Evolutionary conservation across 2,329 filamentous ascomycete genomes (phyloP), one percentile per base, ranked within the genome.

Genomic region (Fusarium siculi): DNA sequence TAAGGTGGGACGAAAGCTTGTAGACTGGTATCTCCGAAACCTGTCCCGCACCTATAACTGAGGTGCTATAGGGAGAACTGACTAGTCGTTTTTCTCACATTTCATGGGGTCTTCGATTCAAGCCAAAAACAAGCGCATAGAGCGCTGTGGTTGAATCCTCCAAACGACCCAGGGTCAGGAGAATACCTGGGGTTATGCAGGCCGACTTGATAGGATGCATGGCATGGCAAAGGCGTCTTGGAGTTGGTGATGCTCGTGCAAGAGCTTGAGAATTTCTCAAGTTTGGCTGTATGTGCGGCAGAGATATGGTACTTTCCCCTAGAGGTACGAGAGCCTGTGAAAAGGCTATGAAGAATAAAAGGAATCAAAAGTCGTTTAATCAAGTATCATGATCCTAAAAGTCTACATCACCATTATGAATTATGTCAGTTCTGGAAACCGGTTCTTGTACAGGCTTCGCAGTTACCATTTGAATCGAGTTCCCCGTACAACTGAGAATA

Each of bases 21-120:
- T 99, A 75, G 96, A 99, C 85, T 99, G 96, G 96, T 99, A 99
- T 84, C 90, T 99, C 81, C 92, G 96, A 82, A 99, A 99, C 88
- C 88, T 99, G 80, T 93, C 95, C 69, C 92, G 96, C 82, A 97
- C 95, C 66, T 99, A 99, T 87, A 97, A 84, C 80, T 84, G 79
- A 74, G 72, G 64, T 75, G 64, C 53, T 44, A 49, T 42, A 68
- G 65, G 71, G 68, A 66, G 74, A 73, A 67, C 62, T 76, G 72
- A 72, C 74, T 76, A 72, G 70, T 75, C 66, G 64, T 70, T 72
- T 72, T 76, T 76, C 68, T 74, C 68, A 66, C 30, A 72, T 70
- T 57, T 65, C 60, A 63, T 46, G 55, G 63, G 68, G 64, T 70
- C 61, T 68, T 60, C 50, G 61, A 64, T 67, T 63, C 66, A 58